Evolutionary conservation across 805 yeast genomes (phyloP).

Genomic region (Yarrowia alimentaria): DNA sequence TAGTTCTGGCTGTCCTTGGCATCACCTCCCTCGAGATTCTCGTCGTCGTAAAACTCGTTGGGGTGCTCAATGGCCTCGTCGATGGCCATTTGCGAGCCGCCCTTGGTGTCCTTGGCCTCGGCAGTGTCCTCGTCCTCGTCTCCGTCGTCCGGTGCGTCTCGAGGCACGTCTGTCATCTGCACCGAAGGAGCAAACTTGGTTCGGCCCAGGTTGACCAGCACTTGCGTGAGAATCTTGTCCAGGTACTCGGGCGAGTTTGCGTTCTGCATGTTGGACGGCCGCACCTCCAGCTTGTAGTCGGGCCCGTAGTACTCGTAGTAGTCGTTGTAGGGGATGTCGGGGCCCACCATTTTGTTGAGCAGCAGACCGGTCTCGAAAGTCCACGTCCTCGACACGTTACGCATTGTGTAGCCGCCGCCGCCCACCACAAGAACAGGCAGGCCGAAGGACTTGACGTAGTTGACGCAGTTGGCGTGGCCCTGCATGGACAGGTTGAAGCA

Average conservation of each 20-base stretch:
- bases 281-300: slow-evolving; percentile 88
- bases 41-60: slow-evolving; percentile 75
- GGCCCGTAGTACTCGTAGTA: slow-evolving; percentile 98
- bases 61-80: slow-evolving; percentile 70
- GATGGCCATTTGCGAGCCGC: slow-evolving; percentile 83
- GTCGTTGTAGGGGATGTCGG: slow-evolving; percentile 87
- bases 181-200: slow-evolving; percentile 98
- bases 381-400: slow-evolving; percentile 94
- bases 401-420: slow-evolving; percentile 97
- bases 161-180: slow-evolving; percentile 85
- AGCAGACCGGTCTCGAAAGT: slow-evolving; percentile 86
- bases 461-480: slow-evolving; percentile 95
- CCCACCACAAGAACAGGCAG: slow-evolving; percentile 89
- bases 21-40: slow-evolving; percentile 47
- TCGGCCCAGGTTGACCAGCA: slow-evolving; percentile 73
- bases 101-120: slow-evolving; percentile 80
- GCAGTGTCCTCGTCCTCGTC: slow-evolving; percentile 82
- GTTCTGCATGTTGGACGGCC: slow-evolving; percentile 95
- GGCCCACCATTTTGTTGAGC: slow-evolving; percentile 53
- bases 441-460: slow-evolving; percentile 82
- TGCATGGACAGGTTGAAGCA: slow-evolving; percentile 87
- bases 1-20: slow-evolving; percentile 29
- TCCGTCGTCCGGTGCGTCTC: slow-evolving; percentile 76
- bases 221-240: slow-evolving; percentile 75
- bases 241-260: slow-evolving; percentile 92